Evolutionary conservation across 192 early-diverging fungal species (phyloP), one percentile per base, ranked within the genome.

Genomic region (Rhizophlyctis rosea): DNA sequence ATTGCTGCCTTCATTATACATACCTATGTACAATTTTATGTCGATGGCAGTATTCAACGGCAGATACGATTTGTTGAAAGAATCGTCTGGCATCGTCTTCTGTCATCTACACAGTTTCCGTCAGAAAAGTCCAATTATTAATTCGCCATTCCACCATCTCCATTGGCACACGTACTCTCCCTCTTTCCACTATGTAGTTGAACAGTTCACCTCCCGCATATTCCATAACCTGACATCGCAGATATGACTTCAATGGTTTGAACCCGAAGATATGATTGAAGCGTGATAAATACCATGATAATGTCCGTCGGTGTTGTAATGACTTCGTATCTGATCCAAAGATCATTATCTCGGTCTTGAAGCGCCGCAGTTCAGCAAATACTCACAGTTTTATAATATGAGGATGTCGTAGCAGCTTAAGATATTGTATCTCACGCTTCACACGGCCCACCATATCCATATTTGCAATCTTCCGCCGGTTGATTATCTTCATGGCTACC

Each of bases 371-470:
- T n/a, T 24, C 5, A 29, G 3, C 23, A n/a, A 30, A 34, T 31
- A 64, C 72, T 77, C 82, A 95, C 76, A 98, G 81, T 80, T 98
- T 98, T 76, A 97, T 97, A 62, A 97, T 98, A 72, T 98, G 96
- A 39, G 94, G 93, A 69, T 98, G 96, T 59, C 95, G 85, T 30
- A 98, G 80, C 54, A 95, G 76, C 69, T 93, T 93, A 28, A 97
- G 78, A 68, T 94, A 97, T 70, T 94, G 94, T 75, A 98, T 96
- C 81, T 98, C 96, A 53, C 96, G 86, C 64, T 97, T 95, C 31
- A 98, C 87, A 32, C 96, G 80, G 4, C 89, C 89, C 34, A 91
- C 88, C 96, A 98, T 97, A 70, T 97, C 93, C 80, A 93, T 86
- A 69, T 87, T 94, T 23, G 90, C 88, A 31, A 98, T 91, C 69